Evolutionary conservation across 179 eudicot species (phyloP).

Genomic region (Corrigiola litoralis): DNA sequence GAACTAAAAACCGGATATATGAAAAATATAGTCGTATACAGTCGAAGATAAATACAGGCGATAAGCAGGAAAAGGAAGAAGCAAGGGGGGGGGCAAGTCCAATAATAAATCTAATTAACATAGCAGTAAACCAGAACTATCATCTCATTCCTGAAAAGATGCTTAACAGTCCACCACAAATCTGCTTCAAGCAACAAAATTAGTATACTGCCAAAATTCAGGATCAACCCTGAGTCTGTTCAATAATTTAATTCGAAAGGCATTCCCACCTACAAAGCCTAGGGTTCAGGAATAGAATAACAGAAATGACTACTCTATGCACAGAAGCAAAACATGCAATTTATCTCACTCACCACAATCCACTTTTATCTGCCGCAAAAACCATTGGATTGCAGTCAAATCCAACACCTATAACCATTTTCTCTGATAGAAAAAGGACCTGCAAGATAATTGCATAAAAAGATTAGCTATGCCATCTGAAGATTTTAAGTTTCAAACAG

Average conservation of each 20-base stretch:
- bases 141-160: not conserved
- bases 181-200: not conserved
- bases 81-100: too few relatives aligned
- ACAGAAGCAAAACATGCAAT: not conserved
- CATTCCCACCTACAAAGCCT: not conserved
- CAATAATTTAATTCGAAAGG: too few relatives aligned
- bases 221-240: not conserved
- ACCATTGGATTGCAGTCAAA: slow-evolving; percentile 92
- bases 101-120: too few relatives aligned
- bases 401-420: slow-evolving; percentile 89
- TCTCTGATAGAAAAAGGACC: slow-evolving; percentile 91
- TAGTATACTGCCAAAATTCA: not conserved
- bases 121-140: not conserved
- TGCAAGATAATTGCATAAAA: slow-evolving; percentile 30
- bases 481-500: not conserved
- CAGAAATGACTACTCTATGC: not conserved
- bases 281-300: not conserved
- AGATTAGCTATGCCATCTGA: slow-evolving; percentile 16
- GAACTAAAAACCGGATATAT: too few relatives aligned
- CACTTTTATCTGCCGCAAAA: slow-evolving; percentile 87
- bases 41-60: too few relatives aligned
- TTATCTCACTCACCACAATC: slow-evolving; percentile 60
- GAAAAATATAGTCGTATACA: too few relatives aligned
- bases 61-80: too few relatives aligned
- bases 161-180: not conserved